Conservation (phyloP, 2,329 filamentous ascomycete genomes). For the Verticillium dahliae region DNA sequence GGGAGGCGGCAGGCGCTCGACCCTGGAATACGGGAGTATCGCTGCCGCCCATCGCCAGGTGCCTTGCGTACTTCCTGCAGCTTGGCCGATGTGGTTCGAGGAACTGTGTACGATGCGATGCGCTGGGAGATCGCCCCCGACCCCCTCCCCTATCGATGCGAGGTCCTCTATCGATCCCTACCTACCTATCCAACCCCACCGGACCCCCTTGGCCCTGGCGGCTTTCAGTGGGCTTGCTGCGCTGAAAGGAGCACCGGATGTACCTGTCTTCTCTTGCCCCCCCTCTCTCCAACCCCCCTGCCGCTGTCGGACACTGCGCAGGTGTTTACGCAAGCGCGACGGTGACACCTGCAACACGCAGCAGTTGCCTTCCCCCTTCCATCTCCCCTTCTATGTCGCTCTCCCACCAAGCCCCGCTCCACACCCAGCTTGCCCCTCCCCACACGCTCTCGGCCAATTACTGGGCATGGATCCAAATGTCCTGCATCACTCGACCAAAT, state of each 20-base stretch:
- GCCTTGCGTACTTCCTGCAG: too few species aligned
- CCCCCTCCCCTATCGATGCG: too few species aligned
- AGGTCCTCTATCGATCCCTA: not conserved
- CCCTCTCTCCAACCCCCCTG: not conserved
- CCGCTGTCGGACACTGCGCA: not conserved
- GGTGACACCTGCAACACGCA: not conserved
- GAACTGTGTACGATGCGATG: too few species aligned
- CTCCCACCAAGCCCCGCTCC: not conserved
- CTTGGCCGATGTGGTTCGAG: too few species aligned
- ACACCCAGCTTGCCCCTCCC: not conserved
- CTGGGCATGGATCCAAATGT: not conserved
- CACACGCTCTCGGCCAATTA: not conserved
- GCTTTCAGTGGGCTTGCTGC: not conserved
- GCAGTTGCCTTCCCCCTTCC: not conserved
- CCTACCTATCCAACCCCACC: not conserved
- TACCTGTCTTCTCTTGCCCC: not conserved
- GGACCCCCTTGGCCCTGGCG: not conserved
- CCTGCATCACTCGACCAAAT: not conserved
- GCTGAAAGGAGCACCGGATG: not conserved
- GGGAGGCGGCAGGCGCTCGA: not conserved
- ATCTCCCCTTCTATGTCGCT: not conserved
- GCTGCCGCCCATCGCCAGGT: not conserved
- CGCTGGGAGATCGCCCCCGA: too few species aligned
- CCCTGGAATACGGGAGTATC: not conserved
- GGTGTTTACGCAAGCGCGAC: not conserved